Evolutionary conservation across 495 filamentous ascomycete species (phyloP).

Genomic region (Penicillium subrubescens): DNA sequence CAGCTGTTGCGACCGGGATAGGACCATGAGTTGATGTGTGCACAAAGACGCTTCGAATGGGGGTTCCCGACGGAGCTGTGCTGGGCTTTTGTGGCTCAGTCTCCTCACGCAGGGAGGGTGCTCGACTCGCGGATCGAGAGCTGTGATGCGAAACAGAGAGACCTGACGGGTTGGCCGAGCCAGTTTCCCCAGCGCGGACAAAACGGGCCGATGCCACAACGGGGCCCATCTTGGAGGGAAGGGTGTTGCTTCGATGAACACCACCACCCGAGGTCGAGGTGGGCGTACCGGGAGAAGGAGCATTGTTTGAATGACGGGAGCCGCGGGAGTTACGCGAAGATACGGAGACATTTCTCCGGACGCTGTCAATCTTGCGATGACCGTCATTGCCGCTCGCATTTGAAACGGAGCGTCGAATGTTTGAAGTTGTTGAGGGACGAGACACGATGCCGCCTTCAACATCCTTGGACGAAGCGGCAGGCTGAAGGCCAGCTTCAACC

Average conservation of each 20-base stretch:
- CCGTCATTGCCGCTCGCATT: constrained; percentile 87
- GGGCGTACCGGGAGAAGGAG: constrained; percentile 72
- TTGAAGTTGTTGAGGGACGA: constrained; percentile 53
- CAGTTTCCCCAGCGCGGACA: constrained; percentile 41
- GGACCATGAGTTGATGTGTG: constrained; percentile 45
- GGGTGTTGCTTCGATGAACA: constrained; percentile 87
- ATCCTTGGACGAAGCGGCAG: constrained; percentile 21
- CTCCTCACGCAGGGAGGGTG: constrained; percentile 36
- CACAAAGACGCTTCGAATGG: constrained; percentile 26
- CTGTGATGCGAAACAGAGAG: constrained; percentile 36
- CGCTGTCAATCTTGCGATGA: constrained; percentile 68
- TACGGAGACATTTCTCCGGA: constrained; percentile 84
- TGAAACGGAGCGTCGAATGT: constrained; percentile 74
- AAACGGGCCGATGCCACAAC: constrained; percentile 61
- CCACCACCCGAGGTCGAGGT: constrained; percentile 61
- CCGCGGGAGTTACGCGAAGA: constrained; percentile 69
- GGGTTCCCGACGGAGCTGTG: constrained; percentile 9
- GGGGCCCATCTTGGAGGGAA: constrained; percentile 91
- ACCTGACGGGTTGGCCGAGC: constrained; percentile 33
- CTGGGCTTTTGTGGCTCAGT: constrained; percentile 5
- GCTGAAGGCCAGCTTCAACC: constrained; percentile 63
- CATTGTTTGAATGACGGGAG: constrained; percentile 67
- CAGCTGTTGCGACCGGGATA: constrained; percentile 25
- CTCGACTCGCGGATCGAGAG: constrained; percentile 39
- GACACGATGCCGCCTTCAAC: constrained; percentile 32